phyloP scores from a whole-genome alignment of 495 filamentous ascomycete species.

The Tuber aestivum region DNA sequence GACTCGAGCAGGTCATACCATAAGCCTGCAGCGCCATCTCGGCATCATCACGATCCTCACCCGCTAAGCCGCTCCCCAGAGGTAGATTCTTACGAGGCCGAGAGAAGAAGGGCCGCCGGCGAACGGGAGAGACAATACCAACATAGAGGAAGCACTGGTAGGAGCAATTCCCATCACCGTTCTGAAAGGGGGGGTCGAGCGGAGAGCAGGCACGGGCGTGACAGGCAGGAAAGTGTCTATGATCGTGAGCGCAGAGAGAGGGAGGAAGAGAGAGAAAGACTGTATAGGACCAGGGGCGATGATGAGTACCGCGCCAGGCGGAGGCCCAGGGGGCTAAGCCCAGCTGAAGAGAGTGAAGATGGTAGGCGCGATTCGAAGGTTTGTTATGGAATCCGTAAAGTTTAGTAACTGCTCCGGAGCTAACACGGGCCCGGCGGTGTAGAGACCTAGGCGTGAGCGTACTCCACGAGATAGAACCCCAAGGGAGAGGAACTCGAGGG shows the following conservation, averaged over 20 bases:
- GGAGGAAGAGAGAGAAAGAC: slow-evolving; percentile 76
- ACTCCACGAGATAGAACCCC: slow-evolving; percentile 53
- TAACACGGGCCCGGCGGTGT: slow-evolving; percentile 23
- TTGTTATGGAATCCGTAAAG: slow-evolving; percentile 12
- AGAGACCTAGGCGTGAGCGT: slow-evolving; percentile 62
- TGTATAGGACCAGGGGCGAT: slow-evolving; percentile 70
- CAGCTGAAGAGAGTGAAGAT: slow-evolving; percentile 63
- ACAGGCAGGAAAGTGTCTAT: slow-evolving; percentile 50
- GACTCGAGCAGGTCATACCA: slow-evolving; percentile 37
- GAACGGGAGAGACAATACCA: slow-evolving; percentile 45
- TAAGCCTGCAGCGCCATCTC: slow-evolving; percentile 33
- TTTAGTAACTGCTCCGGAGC: slow-evolving; percentile 5
- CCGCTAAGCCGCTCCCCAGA: slow-evolving; percentile 47
- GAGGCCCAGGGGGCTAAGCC: slow-evolving; percentile 66
- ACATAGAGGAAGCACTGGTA: slow-evolving; percentile 38
- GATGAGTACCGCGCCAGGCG: slow-evolving; percentile 62
- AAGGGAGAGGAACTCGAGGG: slow-evolving; percentile 28
- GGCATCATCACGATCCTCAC: slow-evolving; percentile 45
- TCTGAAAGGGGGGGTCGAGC: slow-evolving; percentile 49
- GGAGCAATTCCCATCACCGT: slow-evolving; percentile 40
- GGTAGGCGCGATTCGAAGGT: slow-evolving; percentile 60
- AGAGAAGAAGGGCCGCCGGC: slow-evolving; percentile 43
- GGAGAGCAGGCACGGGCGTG: slow-evolving; percentile 50
- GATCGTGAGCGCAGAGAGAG: slow-evolving; percentile 70
- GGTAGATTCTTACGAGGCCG: slow-evolving; percentile 46